A percentile compares a stretch with the other conserved stretches of the same genome.
phyloP scores from a whole-genome alignment of 805 yeast species.

The Schwanniomyces vanrijiae region DNA sequence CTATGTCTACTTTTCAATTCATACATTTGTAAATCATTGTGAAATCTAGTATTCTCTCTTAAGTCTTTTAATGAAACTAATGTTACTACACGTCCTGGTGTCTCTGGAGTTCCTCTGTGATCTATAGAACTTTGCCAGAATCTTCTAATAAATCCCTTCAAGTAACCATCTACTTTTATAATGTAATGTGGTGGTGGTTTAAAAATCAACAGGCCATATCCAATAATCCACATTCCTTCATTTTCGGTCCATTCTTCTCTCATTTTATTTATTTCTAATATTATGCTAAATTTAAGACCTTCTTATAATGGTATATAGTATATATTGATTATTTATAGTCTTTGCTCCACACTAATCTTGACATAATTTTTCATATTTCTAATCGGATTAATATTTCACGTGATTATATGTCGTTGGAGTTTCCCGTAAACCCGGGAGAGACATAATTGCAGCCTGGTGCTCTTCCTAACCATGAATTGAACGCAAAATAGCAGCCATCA shows the following conservation, averaged over 20 bases:
- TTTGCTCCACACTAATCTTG: too few relatives aligned
- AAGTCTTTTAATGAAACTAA: conserved; percentile 62
- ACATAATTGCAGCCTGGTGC: neutral
- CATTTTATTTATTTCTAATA: neutral
- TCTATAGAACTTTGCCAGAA: conserved; percentile 93
- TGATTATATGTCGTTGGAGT: too few relatives aligned
- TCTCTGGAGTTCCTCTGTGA: conserved; percentile 83
- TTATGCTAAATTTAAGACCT: too few relatives aligned
- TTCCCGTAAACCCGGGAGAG: too few relatives aligned
- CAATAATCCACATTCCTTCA: conserved; percentile 73
- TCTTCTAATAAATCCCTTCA: conserved; percentile 74
- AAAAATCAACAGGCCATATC: conserved; percentile 86
- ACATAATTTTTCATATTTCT: too few relatives aligned
- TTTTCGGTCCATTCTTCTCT: neutral
- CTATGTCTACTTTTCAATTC: conserved; percentile 18
- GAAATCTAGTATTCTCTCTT: conserved; percentile 37
- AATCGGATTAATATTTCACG: too few relatives aligned
- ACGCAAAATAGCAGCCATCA: neutral
- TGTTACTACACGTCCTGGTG: conserved; percentile 91
- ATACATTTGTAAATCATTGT: conserved; percentile 40
- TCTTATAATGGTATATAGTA: too few relatives aligned
- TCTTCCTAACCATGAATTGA: neutral
- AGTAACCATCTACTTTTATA: conserved; percentile 65
- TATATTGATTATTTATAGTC: too few relatives aligned
- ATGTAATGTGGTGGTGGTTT: conserved; percentile 82